Conservation (phyloP, 257 asterid species). For the Jacaranda mimosifolia region DNA sequence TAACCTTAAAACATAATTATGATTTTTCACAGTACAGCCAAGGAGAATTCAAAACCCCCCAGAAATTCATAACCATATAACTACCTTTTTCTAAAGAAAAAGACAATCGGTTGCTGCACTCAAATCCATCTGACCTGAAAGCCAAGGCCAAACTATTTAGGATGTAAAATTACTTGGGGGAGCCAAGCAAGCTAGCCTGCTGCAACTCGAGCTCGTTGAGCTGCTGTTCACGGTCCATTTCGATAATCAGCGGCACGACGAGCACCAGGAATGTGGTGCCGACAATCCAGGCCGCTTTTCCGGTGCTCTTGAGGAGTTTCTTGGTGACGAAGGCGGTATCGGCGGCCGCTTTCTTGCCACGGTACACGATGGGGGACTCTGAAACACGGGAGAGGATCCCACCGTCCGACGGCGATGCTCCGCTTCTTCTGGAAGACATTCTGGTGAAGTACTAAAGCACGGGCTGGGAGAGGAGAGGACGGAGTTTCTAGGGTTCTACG, state of each 20-base stretch:
- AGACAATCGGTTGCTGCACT: not conserved
- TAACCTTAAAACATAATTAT: constrained; percentile 10
- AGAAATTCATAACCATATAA: not conserved
- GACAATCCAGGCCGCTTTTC: constrained; percentile 89
- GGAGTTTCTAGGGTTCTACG: constrained; percentile 30
- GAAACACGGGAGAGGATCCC: constrained; percentile 53
- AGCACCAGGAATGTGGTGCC: constrained; percentile 85
- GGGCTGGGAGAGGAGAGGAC: not conserved
- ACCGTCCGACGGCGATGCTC: constrained; percentile 40
- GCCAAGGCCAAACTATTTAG: not conserved
- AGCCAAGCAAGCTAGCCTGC: constrained; percentile 84
- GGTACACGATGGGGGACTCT: constrained; percentile 68
- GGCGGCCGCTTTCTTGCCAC: constrained; percentile 71
- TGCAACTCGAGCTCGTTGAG: constrained; percentile 78
- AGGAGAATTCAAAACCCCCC: not conserved
- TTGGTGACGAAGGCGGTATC: constrained; percentile 70
- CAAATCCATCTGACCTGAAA: constrained; percentile 22
- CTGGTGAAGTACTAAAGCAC: not conserved
- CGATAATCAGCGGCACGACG: constrained; percentile 79
- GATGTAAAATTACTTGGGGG: constrained; percentile 47
- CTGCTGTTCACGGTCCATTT: constrained; percentile 89
- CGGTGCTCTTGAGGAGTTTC: constrained; percentile 78
- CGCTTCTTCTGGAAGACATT: constrained; percentile 43
- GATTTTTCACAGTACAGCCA: constrained; percentile 5
- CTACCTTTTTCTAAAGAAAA: not conserved